Evolutionary conservation across 129 eudicot genomes (phyloP).

Genomic region (Dittrichia graveolens): DNA sequence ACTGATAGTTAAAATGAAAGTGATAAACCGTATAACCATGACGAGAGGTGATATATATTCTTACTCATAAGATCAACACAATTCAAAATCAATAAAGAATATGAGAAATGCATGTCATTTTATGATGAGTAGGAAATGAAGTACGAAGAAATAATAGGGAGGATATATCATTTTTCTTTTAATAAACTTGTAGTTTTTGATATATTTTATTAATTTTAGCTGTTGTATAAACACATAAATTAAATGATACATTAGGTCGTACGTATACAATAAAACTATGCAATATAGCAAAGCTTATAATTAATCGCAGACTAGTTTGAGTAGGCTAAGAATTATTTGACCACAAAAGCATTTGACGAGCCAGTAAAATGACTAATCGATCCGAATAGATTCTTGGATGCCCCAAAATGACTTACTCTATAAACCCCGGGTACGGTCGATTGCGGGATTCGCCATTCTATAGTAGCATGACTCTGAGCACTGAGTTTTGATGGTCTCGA

Average conservation of each 20-base stretch:
- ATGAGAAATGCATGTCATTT: too few species aligned
- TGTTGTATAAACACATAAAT: constrained; percentile 35
- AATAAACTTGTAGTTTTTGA: too few species aligned
- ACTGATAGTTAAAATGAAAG: too few species aligned
- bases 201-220: background rate
- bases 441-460: constrained; percentile 87
- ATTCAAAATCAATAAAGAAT: too few species aligned
- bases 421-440: constrained; percentile 70
- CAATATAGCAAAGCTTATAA: constrained; percentile 9
- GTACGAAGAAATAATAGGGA: too few species aligned
- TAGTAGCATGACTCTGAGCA: constrained; percentile 72
- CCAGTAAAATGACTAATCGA: constrained; percentile 83
- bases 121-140: too few species aligned
- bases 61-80: too few species aligned
- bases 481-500: constrained; percentile 85
- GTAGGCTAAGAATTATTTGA: constrained; percentile 36
- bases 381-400: constrained; percentile 77
- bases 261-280: constrained; percentile 26
- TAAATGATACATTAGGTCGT: constrained; percentile 29
- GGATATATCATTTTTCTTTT: too few species aligned
- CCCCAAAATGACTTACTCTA: constrained; percentile 92
- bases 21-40: too few species aligned
- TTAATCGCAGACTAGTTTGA: constrained; percentile 6
- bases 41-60: too few species aligned
- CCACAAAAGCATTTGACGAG: constrained; percentile 84